Percentiles rank a stretch among this genome's conserved stretches.
phyloP scores from a whole-genome alignment of 306 rosid species.

The Vigna trinervia region DNA sequence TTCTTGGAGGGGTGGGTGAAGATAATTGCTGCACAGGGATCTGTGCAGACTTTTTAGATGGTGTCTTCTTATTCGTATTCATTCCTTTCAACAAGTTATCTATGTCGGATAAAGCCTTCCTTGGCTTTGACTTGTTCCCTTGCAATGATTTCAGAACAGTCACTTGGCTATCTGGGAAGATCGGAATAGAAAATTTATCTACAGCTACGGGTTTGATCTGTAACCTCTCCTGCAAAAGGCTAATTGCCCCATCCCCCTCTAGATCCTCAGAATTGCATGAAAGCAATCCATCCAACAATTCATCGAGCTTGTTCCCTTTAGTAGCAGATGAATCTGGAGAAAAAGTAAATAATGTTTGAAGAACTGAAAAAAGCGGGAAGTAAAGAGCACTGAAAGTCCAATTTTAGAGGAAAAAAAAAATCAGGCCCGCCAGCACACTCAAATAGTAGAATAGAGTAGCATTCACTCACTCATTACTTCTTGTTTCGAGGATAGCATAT shows the following conservation, averaged over 20 bases:
- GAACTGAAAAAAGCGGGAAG: neutral
- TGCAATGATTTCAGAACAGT: constrained; percentile 55
- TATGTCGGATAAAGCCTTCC: constrained; percentile 53
- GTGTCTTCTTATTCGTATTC: constrained; percentile 46
- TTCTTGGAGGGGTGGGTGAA: constrained; percentile 77
- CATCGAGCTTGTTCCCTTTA: constrained; percentile 47
- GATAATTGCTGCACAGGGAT: constrained; percentile 46
- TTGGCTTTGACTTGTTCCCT: constrained; percentile 53
- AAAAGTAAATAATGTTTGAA: constrained; percentile 22
- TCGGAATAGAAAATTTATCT: constrained; percentile 63
- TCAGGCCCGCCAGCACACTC: neutral
- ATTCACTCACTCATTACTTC: constrained; percentile 56
- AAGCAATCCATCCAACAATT: constrained; percentile 67
- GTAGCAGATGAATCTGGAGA: constrained; percentile 57
- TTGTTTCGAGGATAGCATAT: constrained; percentile 42
- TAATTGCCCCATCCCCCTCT: constrained; percentile 62
- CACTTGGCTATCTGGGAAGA: constrained; percentile 57
- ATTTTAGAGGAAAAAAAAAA: neutral
- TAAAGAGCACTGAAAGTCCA: neutral
- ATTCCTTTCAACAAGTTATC: constrained; percentile 56
- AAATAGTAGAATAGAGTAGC: neutral
- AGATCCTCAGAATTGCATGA: constrained; percentile 60
- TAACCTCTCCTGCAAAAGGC: constrained; percentile 70
- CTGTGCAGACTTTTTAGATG: constrained; percentile 46
- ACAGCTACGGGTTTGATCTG: constrained; percentile 69